Percentiles rank a stretch among this genome's conserved stretches.
These are phyloP conservation scores for Decorospora gaudefroyi DNA, from an alignment of 2,329 filamentous ascomycete species.

Conservation along the genomic window DNA sequence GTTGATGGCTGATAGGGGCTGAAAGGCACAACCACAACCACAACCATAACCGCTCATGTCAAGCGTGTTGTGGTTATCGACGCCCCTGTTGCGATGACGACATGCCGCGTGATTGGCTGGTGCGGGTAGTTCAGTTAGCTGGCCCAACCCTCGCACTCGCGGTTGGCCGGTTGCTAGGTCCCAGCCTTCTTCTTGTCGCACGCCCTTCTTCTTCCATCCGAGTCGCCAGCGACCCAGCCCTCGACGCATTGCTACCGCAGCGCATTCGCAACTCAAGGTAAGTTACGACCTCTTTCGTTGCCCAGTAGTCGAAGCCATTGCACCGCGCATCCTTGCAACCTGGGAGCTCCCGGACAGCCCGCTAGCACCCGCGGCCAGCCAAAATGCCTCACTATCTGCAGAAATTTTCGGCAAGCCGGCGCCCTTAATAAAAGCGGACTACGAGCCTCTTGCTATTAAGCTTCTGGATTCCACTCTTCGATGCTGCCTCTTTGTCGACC, in stretches of 20 bases:
- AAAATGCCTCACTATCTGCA: slow-evolving; percentile 46
- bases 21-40: no score
- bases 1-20: slow-evolving; percentile 17
- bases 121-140: slow-evolving; percentile 16
- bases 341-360: slow-evolving; percentile 33
- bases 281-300: slow-evolving; percentile 30
- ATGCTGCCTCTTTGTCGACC: slow-evolving; percentile 38
- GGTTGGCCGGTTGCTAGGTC: slow-evolving; percentile 14
- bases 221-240: slow-evolving; percentile 9
- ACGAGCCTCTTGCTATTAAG: slow-evolving; percentile 24
- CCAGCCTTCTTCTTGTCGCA: slow-evolving; percentile 12
- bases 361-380: slow-evolving; percentile 40
- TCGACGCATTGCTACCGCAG: slow-evolving; percentile 11
- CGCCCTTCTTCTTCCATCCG: slow-evolving; percentile 6
- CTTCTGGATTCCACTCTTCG: slow-evolving; percentile 24
- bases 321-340: slow-evolving; percentile 24
- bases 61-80: no score
- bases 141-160: slow-evolving; percentile 10
- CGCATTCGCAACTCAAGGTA: slow-evolving; percentile 31
- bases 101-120: slow-evolving; percentile 16
- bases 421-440: slow-evolving; percentile 39
- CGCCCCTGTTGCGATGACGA: no score
- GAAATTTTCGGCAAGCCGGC: slow-evolving; percentile 41
- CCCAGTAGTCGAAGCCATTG: slow-evolving; percentile 27
- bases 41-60: no score